A percentile compares a stretch with the other conserved stretches of the same genome.
Conservation (phyloP, 2,329 filamentous ascomycete genomes). For the Fusarium virguliforme region DNA sequence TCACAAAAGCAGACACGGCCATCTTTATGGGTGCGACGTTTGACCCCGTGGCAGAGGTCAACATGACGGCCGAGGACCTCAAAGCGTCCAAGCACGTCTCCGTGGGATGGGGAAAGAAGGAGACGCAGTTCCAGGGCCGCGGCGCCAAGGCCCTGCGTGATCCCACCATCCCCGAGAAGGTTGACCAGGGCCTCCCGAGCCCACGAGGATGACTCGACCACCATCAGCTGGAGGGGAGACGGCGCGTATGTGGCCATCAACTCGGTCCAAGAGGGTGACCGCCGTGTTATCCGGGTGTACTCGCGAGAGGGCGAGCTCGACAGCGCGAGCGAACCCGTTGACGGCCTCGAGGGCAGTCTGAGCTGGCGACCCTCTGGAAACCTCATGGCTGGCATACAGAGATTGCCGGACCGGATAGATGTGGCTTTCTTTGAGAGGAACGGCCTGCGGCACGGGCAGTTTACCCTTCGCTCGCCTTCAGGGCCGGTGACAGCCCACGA, state of each 20-base stretch:
- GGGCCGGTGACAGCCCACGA: conserved; percentile 70
- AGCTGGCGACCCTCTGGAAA: conserved; percentile 96
- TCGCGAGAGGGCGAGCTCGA: conserved; percentile 92
- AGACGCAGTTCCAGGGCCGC: conserved; percentile 97
- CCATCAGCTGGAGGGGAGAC: conserved; percentile 94
- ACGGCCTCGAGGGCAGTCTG: conserved; percentile 87
- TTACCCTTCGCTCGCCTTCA: conserved; percentile 80
- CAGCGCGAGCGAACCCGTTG: conserved; percentile 94
- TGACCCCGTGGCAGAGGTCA: conserved; percentile 84
- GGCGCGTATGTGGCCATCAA: conserved; percentile 93
- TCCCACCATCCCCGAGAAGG: conserved; percentile 92
- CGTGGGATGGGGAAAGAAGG: conserved; percentile 97
- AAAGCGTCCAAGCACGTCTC: conserved; percentile 94
- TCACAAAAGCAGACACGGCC: conserved; percentile 83
- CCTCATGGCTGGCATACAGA: conserved; percentile 88
- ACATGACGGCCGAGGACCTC: conserved; percentile 82
- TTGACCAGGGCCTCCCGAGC: conserved; percentile 86
- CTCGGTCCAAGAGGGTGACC: conserved; percentile 76
- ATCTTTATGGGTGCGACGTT: conserved; percentile 95
- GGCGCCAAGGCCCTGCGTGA: conserved; percentile 89
- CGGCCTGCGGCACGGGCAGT: conserved; percentile 95
- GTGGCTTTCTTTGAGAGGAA: conserved; percentile 98
- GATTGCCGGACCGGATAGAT: conserved; percentile 78
- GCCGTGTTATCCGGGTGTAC: conserved; percentile 90
- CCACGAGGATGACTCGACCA: conserved; percentile 79